Evolutionary conservation across 2,329 filamentous ascomycete genomes (phyloP), one percentile per base, ranked within the genome.

Genomic region (Didymella arachidicola): DNA sequence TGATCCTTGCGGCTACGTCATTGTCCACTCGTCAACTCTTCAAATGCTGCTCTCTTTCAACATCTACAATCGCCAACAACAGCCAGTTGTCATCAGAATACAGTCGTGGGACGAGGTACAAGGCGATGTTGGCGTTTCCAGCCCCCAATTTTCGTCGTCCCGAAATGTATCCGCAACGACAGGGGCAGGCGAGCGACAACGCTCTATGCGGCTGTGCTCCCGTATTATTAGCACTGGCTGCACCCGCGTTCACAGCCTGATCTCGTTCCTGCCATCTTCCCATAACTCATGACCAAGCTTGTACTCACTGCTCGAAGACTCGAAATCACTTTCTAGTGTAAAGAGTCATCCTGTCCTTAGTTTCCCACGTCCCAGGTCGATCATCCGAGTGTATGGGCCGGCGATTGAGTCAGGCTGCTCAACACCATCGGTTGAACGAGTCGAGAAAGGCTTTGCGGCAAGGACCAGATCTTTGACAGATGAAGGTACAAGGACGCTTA

Each of bases 151-250:
- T 51, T 45, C n/a, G 14, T 27, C 34, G 19, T 34, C 42, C 45
- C 41, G 56, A 53, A 26, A 45, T 53, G 56, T 34, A 19, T 47
- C 47, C 52, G 51, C 46, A 52, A 50, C 46, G 19, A 48, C 51
- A 60, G 52, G 57, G 57, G 57, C 51, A 60, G 57, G 57, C 57
- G 57, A 60, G 42, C 10, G 41, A 54, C 57, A 51, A 49, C 57
- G 51, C 46, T 45, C 36, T 51, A 34, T 55, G 52, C 52, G 47
- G 52, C 57, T 56, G 44, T 59, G 50, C 14, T 32, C 27, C 27
- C 27, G 47, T 48, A 60, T 55, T 52, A 29, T 52, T 55, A 56
- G 57, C 38, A 43, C 57, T 16, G 34, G 47, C 27, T 56, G 34
- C 19, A 29, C 36, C 57, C 48, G n/a, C 51, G 14, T 22, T 12